Evolutionary conservation across 345 rosid genomes (phyloP).

Genomic region (Orychophragmus violaceus): DNA sequence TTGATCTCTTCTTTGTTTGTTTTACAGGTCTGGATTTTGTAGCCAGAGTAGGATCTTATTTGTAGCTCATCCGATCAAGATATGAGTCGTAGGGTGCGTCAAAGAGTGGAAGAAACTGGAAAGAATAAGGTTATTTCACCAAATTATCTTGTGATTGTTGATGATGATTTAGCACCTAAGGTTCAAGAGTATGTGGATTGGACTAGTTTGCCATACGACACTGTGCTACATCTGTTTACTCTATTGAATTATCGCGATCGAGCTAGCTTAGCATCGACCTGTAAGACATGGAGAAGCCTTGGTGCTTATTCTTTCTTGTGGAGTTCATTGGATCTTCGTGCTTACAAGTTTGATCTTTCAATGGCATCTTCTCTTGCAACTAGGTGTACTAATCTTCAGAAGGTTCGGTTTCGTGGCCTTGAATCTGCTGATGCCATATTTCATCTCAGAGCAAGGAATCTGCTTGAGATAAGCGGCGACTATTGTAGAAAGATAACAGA

Average conservation of each 20-base stretch:
- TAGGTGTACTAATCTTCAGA: slow-evolving; percentile 57
- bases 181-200: slow-evolving; percentile 42
- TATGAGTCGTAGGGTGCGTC: slow-evolving; percentile 80
- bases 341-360: slow-evolving; percentile 49
- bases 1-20: background rate
- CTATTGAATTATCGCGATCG: slow-evolving; percentile 63
- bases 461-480: slow-evolving; percentile 69
- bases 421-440: slow-evolving; percentile 75
- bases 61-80: slow-evolving; percentile 12
- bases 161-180: slow-evolving; percentile 36
- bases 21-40: background rate
- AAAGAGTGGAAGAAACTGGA: slow-evolving; percentile 57
- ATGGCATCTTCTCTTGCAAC: slow-evolving; percentile 47
- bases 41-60: slow-evolving; percentile 4
- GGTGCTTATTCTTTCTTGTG: slow-evolving; percentile 59
- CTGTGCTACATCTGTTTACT: slow-evolving; percentile 55
- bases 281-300: slow-evolving; percentile 57
- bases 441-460: slow-evolving; percentile 50
- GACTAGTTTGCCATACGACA: slow-evolving; percentile 67
- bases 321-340: slow-evolving; percentile 69
- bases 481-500: slow-evolving; percentile 72
- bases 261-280: slow-evolving; percentile 61
- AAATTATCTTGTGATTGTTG: slow-evolving; percentile 42
- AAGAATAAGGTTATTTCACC: slow-evolving; percentile 39
- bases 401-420: slow-evolving; percentile 59